Evolutionary conservation across 164 flowering plant genomes (phyloP), one percentile per base, ranked within the genome.

Genomic region (Kingdonia uniflora): DNA sequence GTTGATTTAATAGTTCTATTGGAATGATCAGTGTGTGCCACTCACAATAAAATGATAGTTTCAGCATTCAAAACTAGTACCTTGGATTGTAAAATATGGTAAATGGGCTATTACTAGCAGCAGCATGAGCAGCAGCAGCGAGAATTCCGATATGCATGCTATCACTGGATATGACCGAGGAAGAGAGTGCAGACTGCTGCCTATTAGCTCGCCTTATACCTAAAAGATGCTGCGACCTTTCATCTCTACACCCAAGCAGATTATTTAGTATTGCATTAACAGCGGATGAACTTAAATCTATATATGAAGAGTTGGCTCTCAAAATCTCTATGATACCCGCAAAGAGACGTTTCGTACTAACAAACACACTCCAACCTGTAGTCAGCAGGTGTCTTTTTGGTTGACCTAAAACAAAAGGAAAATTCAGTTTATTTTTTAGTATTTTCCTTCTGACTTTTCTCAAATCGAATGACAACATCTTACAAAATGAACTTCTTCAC

Each of bases 141-240:
- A 91, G 87, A 67, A 91, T 74, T 49, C 98, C 98, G 54, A 91
- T 91, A 56, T 91, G 98, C 96, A 91, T 87, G 77, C 98, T 91
- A 54, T 91, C 98, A 69, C 96, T 85, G 39, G 98, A 91, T 55
- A 91, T 74, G 62, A 87, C 96, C 2, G 98, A 91, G 47, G 98
- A 91, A 14, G 98, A 84, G 1, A 91, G 76, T 44, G 87, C 75
- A 3, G 95, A 81, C 51, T 77, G 96, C 66, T 85, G 98, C 55
- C 90, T 75, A 60, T 79, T 83, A 24, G 98, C 90, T 51, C 77
- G 92, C 58, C 83, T 71, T 62, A 79, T 78, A 16, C 98, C 98
- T 68, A 91, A 62, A 37, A 81, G 84, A 67, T 85, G 81, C 69
- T 85, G 95, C 39, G 83, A 74, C 65, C 83, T 91, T 54, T 85